These are phyloP conservation scores for Coniosporium tulheliwenetii DNA, from an alignment of 2,329 filamentous ascomycete species.

Conservation along the genomic window DNA sequence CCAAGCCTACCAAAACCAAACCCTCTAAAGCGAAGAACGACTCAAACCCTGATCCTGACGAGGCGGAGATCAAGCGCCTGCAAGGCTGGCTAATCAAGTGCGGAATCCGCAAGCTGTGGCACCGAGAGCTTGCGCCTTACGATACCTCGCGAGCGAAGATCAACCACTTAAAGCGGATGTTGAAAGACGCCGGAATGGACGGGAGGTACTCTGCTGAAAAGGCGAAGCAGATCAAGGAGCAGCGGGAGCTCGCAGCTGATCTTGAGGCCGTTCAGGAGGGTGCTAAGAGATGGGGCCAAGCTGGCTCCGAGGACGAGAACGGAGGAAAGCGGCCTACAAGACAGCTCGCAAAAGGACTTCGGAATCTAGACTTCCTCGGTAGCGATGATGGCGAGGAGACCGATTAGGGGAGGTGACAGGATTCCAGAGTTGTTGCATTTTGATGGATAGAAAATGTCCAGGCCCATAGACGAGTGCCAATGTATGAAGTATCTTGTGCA, in stretches of 20 bases:
- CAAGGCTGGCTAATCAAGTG: constrained; percentile 82
- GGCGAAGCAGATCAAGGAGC: constrained; percentile 75
- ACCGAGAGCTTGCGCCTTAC: constrained; percentile 63
- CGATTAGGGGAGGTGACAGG: background rate
- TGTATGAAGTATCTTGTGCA: too few relatives aligned
- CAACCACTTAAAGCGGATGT: constrained; percentile 60
- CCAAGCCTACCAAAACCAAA: constrained; percentile 15
- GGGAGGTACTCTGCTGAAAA: constrained; percentile 76
- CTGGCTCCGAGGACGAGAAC: constrained; percentile 5
- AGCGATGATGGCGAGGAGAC: constrained; percentile 5
- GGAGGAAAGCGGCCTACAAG: constrained; percentile 4
- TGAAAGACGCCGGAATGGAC: constrained; percentile 72
- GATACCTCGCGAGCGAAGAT: constrained; percentile 67
- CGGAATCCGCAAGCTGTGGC: constrained; percentile 85
- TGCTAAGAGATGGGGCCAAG: constrained; percentile 57
- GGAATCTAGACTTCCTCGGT: constrained; percentile 5
- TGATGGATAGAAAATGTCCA: too few relatives aligned
- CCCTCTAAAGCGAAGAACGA: constrained; percentile 15
- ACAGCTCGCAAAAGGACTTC: constrained; percentile 7
- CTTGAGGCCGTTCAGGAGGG: constrained; percentile 74
- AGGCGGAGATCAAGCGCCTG: constrained; percentile 72
- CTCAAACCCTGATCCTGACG: constrained; percentile 40
- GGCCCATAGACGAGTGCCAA: too few relatives aligned
- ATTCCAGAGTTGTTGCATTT: too few relatives aligned
- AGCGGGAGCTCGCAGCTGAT: constrained; percentile 69